Evolutionary conservation across 345 rosid genomes (phyloP), one percentile per base, ranked within the genome.

Genomic region (Salix purpurea): DNA sequence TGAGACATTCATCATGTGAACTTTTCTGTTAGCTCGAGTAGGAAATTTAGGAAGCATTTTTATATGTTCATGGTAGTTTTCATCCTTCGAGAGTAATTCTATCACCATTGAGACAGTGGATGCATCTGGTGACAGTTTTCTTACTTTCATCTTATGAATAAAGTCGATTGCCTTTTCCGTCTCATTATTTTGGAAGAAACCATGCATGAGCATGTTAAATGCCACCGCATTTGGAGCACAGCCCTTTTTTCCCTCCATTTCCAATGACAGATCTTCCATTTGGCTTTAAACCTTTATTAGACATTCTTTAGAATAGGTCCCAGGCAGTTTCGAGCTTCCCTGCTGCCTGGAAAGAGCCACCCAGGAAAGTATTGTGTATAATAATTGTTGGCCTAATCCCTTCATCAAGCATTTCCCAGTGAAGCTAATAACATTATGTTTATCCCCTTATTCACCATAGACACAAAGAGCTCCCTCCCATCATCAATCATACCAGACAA

Each of bases 1-100:
- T 6, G 56, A 44, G 60, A 19, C 39, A 65, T 66, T 80, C 64
- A 58, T 15, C 39, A 12, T 14, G 44, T 7, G 18, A 15, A 13
- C 66, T 56, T 54, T 23, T 44, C 50, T 4, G 1, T 70, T 40
- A 21, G 67, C 69, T 26, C 44, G 67, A 21, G 50, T 52, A 37
- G 78, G 81, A 74, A 87, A 85, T 42, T 70, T 23, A 21, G 88
- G 86, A 71, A 85, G 79, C 67, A 81, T 74, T 66, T 80, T 65
- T 26, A 82, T 28, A 62, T 28, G 69, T 66, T 79, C 69, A 3
- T 30, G 71, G 73, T 79, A 76, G 1, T 65, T 82, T 61, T 79
- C 81, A 70, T 81, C 79, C 75, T 71, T 75, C 7, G 76, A 73
- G 24, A 83, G 80, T 68, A 78, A 78, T 15, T 80, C 75, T 14